phyloP scores from a whole-genome alignment of 768 basidiomycete species.

The Phaffia tasmanica region DNA sequence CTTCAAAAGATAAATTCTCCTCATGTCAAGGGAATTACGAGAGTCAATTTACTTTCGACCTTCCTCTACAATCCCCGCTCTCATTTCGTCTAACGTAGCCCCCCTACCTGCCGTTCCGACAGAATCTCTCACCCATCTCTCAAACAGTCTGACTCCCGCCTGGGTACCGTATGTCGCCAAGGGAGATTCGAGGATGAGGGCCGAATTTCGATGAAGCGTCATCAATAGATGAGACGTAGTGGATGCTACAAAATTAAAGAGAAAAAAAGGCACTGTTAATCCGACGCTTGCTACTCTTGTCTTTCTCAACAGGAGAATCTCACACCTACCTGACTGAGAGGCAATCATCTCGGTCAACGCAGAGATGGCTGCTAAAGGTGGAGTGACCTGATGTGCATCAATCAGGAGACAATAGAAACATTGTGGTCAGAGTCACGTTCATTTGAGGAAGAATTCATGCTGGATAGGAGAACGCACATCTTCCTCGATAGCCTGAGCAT shows the following conservation, averaged over 20 bases:
- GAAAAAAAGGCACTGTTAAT: background rate
- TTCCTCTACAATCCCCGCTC: conserved; percentile 18
- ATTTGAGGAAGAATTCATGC: too few relatives aligned
- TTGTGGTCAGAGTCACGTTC: too few relatives aligned
- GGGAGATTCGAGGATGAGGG: conserved; percentile 31
- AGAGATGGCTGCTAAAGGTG: conserved; percentile 76
- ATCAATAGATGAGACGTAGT: conserved; percentile 89
- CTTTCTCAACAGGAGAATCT: conserved; percentile 27
- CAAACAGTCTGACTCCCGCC: conserved; percentile 39
- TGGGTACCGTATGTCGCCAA: conserved; percentile 36
- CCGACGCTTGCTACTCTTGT: conserved; percentile 1
- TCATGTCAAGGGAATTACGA: conserved; percentile 14
- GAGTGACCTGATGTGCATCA: conserved; percentile 19
- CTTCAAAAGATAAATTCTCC: too few relatives aligned
- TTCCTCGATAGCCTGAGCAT: too few relatives aligned
- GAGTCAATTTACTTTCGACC: conserved; percentile 46
- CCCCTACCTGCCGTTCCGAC: conserved; percentile 25
- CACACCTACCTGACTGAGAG: conserved; percentile 57
- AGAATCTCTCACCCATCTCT: conserved; percentile 35
- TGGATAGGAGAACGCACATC: too few relatives aligned
- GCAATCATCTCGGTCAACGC: conserved; percentile 68
- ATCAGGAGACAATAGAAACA: too few relatives aligned
- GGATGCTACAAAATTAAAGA: conserved; percentile 46
- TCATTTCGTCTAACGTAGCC: conserved; percentile 31
- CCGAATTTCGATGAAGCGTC: conserved; percentile 52